These are phyloP conservation scores for Xylaria bambusicola DNA, from an alignment of 495 filamentous ascomycete species.

Conservation along the genomic window DNA sequence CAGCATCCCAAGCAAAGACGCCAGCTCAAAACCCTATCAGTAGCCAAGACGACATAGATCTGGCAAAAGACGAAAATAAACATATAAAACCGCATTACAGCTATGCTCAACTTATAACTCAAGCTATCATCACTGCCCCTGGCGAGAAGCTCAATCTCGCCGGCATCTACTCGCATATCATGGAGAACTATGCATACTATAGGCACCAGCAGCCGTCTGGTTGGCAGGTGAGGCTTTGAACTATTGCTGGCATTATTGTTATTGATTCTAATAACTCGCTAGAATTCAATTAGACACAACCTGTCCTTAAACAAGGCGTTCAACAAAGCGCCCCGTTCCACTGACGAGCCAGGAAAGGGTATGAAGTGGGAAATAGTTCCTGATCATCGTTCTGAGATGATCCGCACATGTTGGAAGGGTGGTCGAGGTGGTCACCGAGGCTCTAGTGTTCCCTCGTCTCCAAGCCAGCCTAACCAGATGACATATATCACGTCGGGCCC, in stretches of 20 bases:
- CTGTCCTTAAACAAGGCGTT: slow-evolving; percentile 92
- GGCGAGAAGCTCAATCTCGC: slow-evolving; percentile 86
- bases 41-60: slow-evolving; percentile 66
- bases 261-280: slow-evolving; percentile 6
- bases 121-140: slow-evolving; percentile 81
- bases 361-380: slow-evolving; percentile 96
- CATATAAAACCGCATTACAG: slow-evolving; percentile 94
- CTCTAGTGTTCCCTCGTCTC: slow-evolving; percentile 59
- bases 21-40: slow-evolving; percentile 48
- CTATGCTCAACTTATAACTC: slow-evolving; percentile 96
- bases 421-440: slow-evolving; percentile 60
- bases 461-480: slow-evolving; percentile 45
- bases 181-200: slow-evolving; percentile 86
- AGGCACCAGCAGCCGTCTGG: slow-evolving; percentile 69
- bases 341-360: slow-evolving; percentile 95
- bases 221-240: slow-evolving; percentile 74
- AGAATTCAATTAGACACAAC: slow-evolving; percentile 97
- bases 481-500: slow-evolving; percentile 52
- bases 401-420: slow-evolving; percentile 47
- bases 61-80: slow-evolving; percentile 75
- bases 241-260: not conserved
- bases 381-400: slow-evolving; percentile 74
- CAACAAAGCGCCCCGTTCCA: slow-evolving; percentile 84
- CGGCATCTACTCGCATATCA: slow-evolving; percentile 92
- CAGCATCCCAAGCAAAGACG: slow-evolving; percentile 41